Evolutionary conservation across 768 basidiomycete genomes (phyloP), one percentile per base, ranked within the genome.

Genomic region (Mycena sanguinolenta): DNA sequence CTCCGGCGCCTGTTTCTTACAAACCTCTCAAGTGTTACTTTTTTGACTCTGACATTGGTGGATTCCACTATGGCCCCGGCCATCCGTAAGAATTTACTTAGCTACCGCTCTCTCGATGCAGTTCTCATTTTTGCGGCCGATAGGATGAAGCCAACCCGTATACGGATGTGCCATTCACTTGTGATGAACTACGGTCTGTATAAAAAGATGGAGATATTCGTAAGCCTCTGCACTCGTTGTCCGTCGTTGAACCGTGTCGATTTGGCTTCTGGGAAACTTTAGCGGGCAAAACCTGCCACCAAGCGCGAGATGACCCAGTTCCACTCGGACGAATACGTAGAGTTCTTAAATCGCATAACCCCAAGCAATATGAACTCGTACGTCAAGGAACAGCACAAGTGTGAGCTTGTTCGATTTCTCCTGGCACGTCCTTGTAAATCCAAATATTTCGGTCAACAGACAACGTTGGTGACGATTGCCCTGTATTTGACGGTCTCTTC

Each of bases 191-290:
- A 98, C 80, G 96, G 97, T 23, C 83, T 99, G 21, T 99, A 99
- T 85, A 98, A 98, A 83, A 96, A 96, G 83, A 99, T 99, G 98
- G 98, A 99, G 82, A 99, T 99, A 74, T 99, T 98, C 76, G 98
- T 98, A 77, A 75, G 98, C 87, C 59, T 9, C 23, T 57, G 25
- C 10, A 32, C 19, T 64, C 21, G 23, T n/a, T 42, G 34, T 34
- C 28, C 38, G 52, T 58, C n/a, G 28, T 13, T n/a, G 13, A 23
- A n/a, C 32, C 36, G n/a, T 64, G 21, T 55, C 28, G 44, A 63
- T 67, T 36, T 60, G 72, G 8, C 44, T 65, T 34, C 59, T 36
- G 34, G 30, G 32, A 21, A 49, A 61, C 63, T 50, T 34, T 75
- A 99, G 98, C 91, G 98, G 69, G 98, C 98, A 5, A 99, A 99